Conservation (phyloP, 805 yeast genomes). For the Candida jianshihensis region DNA sequence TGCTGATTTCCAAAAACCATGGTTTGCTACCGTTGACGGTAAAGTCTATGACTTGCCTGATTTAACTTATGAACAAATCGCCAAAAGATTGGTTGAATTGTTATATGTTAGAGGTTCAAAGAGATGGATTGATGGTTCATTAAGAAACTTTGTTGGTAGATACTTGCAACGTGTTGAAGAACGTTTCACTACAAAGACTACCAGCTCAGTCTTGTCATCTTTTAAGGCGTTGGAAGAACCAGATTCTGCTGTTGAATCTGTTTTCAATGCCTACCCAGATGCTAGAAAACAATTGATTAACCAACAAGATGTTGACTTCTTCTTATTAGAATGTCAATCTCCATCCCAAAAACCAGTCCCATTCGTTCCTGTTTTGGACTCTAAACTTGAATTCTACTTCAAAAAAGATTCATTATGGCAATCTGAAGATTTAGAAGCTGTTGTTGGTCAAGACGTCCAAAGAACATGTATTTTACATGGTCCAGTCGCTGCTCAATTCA, state of each 20-base stretch:
- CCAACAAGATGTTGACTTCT: conserved; percentile 93
- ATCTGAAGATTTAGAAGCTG: conserved; percentile 94
- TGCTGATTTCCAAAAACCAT: conserved; percentile 94
- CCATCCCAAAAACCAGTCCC: conserved; percentile 97
- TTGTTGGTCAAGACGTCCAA: conserved; percentile 91
- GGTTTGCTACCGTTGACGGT: conserved; percentile 75
- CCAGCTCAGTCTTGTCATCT: conserved; percentile 68
- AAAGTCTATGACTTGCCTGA: conserved; percentile 89
- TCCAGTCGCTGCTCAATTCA: conserved; percentile 94
- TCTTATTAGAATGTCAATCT: conserved; percentile 73
- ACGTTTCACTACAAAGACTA: conserved; percentile 63
- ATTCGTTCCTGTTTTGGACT: conserved; percentile 91
- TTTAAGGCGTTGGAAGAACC: conserved; percentile 67
- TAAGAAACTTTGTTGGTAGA: conserved; percentile 82
- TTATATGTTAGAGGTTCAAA: conserved; percentile 71
- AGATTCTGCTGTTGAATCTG: conserved; percentile 44
- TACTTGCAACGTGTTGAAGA: conserved; percentile 94
- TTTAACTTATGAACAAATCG: conserved; percentile 92
- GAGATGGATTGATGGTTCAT: conserved; percentile 83
- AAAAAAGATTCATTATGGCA: conserved; percentile 99
- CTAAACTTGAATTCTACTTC: conserved; percentile 90
- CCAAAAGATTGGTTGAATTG: conserved; percentile 79
- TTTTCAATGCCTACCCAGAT: conserved; percentile 64
- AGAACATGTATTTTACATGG: conserved; percentile 99
- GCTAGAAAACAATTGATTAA: conserved; percentile 79